Base-by-base conservation (phyloP, 2,329 filamentous ascomycete genomes). In the Ophiostoma angusticollis region DNA sequence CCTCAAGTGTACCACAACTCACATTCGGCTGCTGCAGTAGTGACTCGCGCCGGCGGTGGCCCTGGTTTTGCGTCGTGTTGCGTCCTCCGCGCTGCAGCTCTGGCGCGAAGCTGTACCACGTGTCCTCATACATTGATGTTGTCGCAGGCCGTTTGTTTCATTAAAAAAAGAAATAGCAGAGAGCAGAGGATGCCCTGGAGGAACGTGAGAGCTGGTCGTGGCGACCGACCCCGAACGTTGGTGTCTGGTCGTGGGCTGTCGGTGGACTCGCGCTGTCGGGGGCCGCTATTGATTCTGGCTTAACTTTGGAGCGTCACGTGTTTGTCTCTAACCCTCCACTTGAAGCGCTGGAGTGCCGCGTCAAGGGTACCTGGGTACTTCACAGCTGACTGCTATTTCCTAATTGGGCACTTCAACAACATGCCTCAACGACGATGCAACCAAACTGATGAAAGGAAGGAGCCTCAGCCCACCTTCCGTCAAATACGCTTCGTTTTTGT, bases 41-140 rank as follows among this genome's bases (percentile, higher is more conserved):
- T 29, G 80, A 84, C 54, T 79, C 71, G 52, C 72, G 75, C 43
- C 82, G 74, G 47, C 70, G 72, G 53, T 82, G 80, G 36, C 68
- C 69, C 31, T 65, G 61, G 23, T 52, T 52, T 29, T 65, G 61
- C 18, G 63, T 58, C 31, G 62, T 51, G 33, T 32, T 40, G n/a
- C 61, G 60, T 44, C 63, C 63, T 50, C 67, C 70, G 47, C 68
- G 61, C 42, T 69, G 62, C 39, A 72, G 60, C 40, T 80, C 74
- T 19, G 80, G 72, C 47, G 83, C 74, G 54, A 84, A 79, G 55
- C 72, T 84, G 62, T 87, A 85, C 82, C 83, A 89, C 22, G 80
- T 77, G 58, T 89, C 83, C 59, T 89, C 83, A 58, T 84, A 84
- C 80, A 85, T 86, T 8, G 32, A 31, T 36, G 18, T 2, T 22